These are phyloP conservation scores for Leishmania amazonensis DNA, from an alignment of 208 protist genomes.

Conservation along the genomic window DNA sequence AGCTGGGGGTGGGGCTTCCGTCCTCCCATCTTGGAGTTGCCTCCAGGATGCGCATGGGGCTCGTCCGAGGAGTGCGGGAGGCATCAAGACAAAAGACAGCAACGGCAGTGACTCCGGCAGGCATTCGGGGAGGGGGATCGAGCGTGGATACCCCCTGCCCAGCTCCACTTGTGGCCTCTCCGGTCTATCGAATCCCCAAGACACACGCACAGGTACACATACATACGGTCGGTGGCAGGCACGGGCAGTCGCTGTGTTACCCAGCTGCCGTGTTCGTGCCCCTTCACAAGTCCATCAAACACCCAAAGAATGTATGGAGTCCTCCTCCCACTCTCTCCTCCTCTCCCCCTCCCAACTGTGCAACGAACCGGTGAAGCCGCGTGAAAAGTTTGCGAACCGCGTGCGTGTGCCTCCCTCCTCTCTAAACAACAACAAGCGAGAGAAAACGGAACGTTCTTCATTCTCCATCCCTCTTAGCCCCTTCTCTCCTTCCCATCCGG, in stretches of 20 bases:
- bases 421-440: too few relatives aligned
- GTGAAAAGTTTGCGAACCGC: background rate
- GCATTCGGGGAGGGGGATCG: too few relatives aligned
- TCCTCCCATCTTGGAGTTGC: too few relatives aligned
- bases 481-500: background rate
- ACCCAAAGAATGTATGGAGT: background rate
- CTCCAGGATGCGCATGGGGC: too few relatives aligned
- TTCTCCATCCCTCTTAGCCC: background rate
- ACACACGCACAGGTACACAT: background rate
- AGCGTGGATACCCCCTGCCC: too few relatives aligned
- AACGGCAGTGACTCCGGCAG: too few relatives aligned
- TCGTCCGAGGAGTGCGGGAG: too few relatives aligned
- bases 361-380: background rate
- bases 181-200: too few relatives aligned
- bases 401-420: background rate
- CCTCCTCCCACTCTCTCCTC: background rate
- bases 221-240: background rate
- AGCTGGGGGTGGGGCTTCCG: too few relatives aligned
- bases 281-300: background rate
- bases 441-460: background rate
- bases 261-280: background rate
- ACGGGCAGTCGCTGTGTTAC: background rate
- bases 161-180: too few relatives aligned
- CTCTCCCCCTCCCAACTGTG: background rate
- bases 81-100: too few relatives aligned